Evolutionary conservation across 805 yeast genomes (phyloP), one percentile per base, ranked within the genome.

Genomic region (Starmerella sp.): DNA sequence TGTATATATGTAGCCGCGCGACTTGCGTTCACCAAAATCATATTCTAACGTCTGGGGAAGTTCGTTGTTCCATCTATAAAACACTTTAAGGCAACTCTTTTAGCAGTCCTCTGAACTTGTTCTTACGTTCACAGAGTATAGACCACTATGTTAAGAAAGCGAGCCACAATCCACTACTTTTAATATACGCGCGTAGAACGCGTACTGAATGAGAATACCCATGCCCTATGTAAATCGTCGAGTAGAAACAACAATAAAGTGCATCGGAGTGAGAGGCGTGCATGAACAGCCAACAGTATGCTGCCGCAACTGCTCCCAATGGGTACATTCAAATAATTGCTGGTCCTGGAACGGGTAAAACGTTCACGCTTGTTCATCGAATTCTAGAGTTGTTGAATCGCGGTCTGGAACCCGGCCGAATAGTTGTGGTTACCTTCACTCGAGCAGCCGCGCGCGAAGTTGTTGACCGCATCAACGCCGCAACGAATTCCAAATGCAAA

Each of bases 341-440:
- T 0, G 84, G 85, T 0, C 85, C 85, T 0, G 85, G 85, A 1
- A 80, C 85, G 0, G 83, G 83, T 36, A 91, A 91, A 67, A 91
- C 98, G 1, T 82, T 81, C 65, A 91, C 93, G 1, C 68, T 91
- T 32, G 82, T 87, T 0, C 76, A 88, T 1, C 73, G 96, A 46
- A 93, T 90, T 9, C 90, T 90, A 0, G 78, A 81, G 62, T 70
- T 90, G 32, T 61, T 90, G 7, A 56, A 78, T 3, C 67, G 75
- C 37, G 68, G 74, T 1, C 67, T 86, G 0, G 71, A 73, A 1
- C 90, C 97, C 0, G 72, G 74, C 36, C 70, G 77, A 48, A 76
- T 93, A 17, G 77, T 91, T 1, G 93, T 90, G 22, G 87, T 96
- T 6, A 90, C 97, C 0, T 91, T 91, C 71, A 91, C 97, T 11